phyloP scores from a whole-genome alignment of 2,329 filamentous ascomycete species.

The Beauveria medogensis region DNA sequence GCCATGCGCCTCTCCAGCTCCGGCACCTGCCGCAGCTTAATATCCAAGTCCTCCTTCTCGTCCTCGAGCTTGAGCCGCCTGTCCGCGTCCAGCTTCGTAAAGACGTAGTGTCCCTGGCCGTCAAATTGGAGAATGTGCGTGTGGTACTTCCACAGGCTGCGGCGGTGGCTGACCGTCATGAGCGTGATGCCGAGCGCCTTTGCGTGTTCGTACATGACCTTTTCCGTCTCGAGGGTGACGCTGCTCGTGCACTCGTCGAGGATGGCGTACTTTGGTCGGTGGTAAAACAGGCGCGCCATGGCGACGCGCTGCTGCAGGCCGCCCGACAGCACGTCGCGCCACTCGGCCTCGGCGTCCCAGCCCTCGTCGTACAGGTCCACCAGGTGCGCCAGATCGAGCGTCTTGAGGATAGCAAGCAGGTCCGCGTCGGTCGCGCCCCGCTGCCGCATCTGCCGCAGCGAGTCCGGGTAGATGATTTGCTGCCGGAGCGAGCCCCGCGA shows the following conservation, averaged over 20 bases:
- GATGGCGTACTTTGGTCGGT: slow-evolving; percentile 86
- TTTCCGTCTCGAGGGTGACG: slow-evolving; percentile 91
- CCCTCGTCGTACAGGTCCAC: slow-evolving; percentile 67
- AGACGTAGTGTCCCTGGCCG: slow-evolving; percentile 84
- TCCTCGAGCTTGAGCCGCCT: slow-evolving; percentile 80
- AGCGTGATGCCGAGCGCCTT: slow-evolving; percentile 87
- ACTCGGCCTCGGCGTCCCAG: slow-evolving; percentile 93
- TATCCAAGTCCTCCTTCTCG: slow-evolving; percentile 89
- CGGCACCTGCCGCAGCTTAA: slow-evolving; percentile 75
- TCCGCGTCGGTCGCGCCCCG: slow-evolving; percentile 78
- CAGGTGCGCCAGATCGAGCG: slow-evolving; percentile 76
- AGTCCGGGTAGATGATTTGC: slow-evolving; percentile 95
- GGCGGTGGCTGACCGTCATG: slow-evolving; percentile 90
- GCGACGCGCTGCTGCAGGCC: slow-evolving; percentile 93
- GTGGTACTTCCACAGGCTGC: slow-evolving; percentile 95
- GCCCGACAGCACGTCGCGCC: slow-evolving; percentile 87
- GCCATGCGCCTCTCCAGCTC: slow-evolving; percentile 79
- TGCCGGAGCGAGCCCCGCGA: slow-evolving; percentile 87
- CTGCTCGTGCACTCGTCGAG: slow-evolving; percentile 93
- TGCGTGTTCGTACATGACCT: slow-evolving; percentile 94
- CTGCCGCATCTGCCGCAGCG: slow-evolving; percentile 74
- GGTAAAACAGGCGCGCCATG: slow-evolving; percentile 93
- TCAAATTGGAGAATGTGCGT: slow-evolving; percentile 93
- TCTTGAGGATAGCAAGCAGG: slow-evolving; percentile 65
- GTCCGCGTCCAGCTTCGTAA: slow-evolving; percentile 84